Evolutionary conservation across 768 basidiomycete species (phyloP).

Genomic region (Imleria badia): DNA sequence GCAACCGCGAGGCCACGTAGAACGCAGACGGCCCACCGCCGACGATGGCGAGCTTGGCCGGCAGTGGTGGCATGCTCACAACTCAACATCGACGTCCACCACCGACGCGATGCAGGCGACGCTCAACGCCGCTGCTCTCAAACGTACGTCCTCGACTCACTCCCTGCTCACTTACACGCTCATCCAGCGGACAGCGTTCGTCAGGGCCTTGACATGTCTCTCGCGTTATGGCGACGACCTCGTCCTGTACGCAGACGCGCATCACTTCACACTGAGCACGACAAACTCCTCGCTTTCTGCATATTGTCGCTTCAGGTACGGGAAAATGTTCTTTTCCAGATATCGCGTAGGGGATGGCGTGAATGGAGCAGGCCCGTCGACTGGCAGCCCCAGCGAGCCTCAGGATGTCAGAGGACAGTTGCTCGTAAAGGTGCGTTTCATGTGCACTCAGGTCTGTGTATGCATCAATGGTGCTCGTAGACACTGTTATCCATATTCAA

Average conservation of each 20-base stretch:
- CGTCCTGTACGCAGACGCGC: conserved; percentile 60
- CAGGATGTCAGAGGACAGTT: conserved; percentile 66
- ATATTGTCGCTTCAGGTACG: conserved; percentile 76
- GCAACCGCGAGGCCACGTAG: conserved; percentile 86
- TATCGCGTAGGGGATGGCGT: conserved; percentile 46
- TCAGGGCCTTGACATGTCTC: conserved; percentile 71
- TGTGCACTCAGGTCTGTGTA: neutral
- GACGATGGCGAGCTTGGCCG: conserved; percentile 79
- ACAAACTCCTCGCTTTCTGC: conserved; percentile 83
- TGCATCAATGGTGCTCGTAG: conserved; percentile 34
- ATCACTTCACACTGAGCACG: conserved; percentile 61
- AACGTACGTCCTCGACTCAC: conserved; percentile 34
- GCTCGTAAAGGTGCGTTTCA: conserved; percentile 55
- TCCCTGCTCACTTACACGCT: conserved; percentile 18
- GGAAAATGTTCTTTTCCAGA: conserved; percentile 65
- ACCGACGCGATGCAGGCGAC: conserved; percentile 59
- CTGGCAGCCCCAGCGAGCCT: conserved; percentile 25
- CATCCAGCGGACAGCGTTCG: conserved; percentile 54
- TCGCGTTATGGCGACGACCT: conserved; percentile 84
- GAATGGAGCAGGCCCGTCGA: conserved; percentile 14
- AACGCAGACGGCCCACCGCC: conserved; percentile 98
- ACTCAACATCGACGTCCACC: conserved; percentile 2
- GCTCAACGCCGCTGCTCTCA: conserved; percentile 56
- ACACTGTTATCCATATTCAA: conserved; percentile 71
- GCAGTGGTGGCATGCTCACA: conserved; percentile 11